phyloP scores from a whole-genome alignment of 75 land plant genomes.

The Cryptomeria japonica region DNA sequence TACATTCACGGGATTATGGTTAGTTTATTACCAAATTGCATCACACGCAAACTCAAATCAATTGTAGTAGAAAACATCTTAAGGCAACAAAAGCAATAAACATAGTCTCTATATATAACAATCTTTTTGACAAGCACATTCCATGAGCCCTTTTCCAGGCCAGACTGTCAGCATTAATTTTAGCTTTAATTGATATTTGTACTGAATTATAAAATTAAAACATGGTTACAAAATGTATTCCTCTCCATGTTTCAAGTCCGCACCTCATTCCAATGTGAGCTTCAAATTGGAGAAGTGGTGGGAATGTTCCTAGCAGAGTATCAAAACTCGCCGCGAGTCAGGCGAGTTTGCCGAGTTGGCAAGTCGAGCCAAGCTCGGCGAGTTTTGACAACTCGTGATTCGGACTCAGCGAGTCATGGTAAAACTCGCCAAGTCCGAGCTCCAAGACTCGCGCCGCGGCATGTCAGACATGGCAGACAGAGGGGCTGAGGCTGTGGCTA shows the following conservation, averaged over 20 bases:
- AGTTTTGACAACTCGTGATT: too few relatives aligned
- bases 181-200: not conserved
- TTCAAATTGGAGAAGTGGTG: not conserved
- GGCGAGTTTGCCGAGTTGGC: too few relatives aligned
- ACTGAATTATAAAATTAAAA: not conserved
- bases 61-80: too few relatives aligned
- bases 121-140: not conserved
- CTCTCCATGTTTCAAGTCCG: not conserved
- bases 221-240: not conserved
- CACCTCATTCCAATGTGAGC: not conserved
- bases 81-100: not conserved
- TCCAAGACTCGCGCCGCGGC: too few relatives aligned
- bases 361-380: too few relatives aligned
- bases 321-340: too few relatives aligned
- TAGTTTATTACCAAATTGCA: not conserved
- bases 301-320: not conserved
- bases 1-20: not conserved
- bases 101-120: not conserved
- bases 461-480: too few relatives aligned
- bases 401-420: too few relatives aligned
- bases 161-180: not conserved
- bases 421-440: too few relatives aligned
- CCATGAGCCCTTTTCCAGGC: not conserved
- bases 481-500: too few relatives aligned
- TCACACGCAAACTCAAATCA: not conserved